Evolutionary conservation across 805 yeast genomes (phyloP).

Genomic region (Wickerhamomyces hampshirensis): DNA sequence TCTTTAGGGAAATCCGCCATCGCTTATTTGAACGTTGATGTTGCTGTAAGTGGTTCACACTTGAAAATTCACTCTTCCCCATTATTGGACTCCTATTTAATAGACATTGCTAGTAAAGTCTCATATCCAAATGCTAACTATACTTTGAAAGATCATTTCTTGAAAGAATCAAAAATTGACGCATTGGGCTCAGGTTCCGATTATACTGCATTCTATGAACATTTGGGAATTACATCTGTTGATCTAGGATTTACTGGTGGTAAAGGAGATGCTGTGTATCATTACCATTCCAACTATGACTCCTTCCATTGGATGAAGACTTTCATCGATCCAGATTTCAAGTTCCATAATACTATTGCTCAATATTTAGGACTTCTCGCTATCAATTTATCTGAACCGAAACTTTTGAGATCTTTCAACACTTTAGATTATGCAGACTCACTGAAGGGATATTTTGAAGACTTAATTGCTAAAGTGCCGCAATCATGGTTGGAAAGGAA

Average conservation of each 20-base stretch:
- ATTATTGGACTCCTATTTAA: constrained; percentile 42
- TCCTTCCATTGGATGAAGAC: constrained; percentile 66
- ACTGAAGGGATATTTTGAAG: constrained; percentile 33
- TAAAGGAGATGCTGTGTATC: constrained; percentile 55
- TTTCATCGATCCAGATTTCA: constrained; percentile 59
- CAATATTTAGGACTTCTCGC: constrained; percentile 48
- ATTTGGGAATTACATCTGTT: constrained; percentile 55
- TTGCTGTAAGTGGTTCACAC: constrained; percentile 52
- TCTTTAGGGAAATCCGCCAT: constrained; percentile 46
- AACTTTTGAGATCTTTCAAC: constrained; percentile 37
- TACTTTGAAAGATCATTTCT: constrained; percentile 26
- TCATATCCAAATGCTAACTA: constrained; percentile 35
- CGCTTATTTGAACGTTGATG: constrained; percentile 69
- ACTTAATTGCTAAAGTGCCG: constrained; percentile 34
- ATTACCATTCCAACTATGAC: constrained; percentile 73
- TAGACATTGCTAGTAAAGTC: constrained; percentile 39
- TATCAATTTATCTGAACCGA: constrained; percentile 43
- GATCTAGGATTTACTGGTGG: constrained; percentile 51
- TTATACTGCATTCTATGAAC: constrained; percentile 56
- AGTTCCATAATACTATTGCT: constrained; percentile 51
- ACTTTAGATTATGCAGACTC: constrained; percentile 35
- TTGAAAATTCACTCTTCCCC: constrained; percentile 54
- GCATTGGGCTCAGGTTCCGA: constrained; percentile 71
- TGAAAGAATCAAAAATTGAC: constrained; percentile 29
- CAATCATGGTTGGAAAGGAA: constrained; percentile 28